Base-by-base conservation (phyloP, 148 eudicot genomes). In the Simmondsia chinensis region DNA sequence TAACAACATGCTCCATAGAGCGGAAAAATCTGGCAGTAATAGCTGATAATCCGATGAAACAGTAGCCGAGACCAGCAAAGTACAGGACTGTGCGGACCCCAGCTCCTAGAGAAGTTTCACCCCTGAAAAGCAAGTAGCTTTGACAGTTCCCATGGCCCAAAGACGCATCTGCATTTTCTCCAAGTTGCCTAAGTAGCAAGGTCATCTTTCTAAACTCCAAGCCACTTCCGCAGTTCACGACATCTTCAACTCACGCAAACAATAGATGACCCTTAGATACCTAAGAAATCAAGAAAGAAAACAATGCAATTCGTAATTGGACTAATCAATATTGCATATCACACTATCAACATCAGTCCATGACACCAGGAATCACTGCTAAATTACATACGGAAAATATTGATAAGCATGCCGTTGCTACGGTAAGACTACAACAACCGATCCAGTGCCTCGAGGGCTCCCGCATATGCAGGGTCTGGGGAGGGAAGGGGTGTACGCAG, bases 1-100 rank as follows among this genome's bases (percentile, higher is more conserved):
- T 83, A 48, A 88, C 96, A 42, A 88, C 88, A 62, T 45, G 61
- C 76, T 88, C 96, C 96, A 88, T 88, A 5, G 94, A 83, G 36
- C 61, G 70, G 59, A 88, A 88, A 55, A 88, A 88, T 48, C 87
- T 68, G 44, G 54, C 79, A 56, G 96, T 88, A 45, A 88, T 83
- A 50, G 96, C 75, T 20, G 94, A 80, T 33, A 88, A 65, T 54
- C 96, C 96, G 26, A 88, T 38, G 64, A 88, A 83, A 57, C 96
- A 88, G 43, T 83, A 83, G 36, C 71, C 79, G 63, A 88, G 74
- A 26, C 68, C 94, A 10, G 64, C 17, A 27, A 72, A 70, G 62
- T 83, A 87, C 34, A 77, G 43, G 54, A 76, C 48, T 0, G 79
- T 46, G 21, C 94, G 67, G 13, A 77, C 52, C 20, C 71, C 86